These are phyloP conservation scores for Lotus japonicus DNA, from an alignment of 306 rosid species.

Conservation along the genomic window DNA sequence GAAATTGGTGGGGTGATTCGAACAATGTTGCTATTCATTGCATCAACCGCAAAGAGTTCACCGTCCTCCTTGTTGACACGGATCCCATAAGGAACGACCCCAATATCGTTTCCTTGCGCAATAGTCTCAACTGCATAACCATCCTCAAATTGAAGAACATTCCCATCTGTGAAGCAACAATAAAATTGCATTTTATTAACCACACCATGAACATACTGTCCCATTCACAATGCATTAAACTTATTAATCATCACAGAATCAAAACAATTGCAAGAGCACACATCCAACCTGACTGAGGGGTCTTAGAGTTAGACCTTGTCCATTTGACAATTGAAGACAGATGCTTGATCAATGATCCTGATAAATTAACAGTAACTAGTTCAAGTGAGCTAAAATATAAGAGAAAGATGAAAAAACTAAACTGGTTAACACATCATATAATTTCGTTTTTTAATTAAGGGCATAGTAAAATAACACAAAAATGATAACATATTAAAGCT, in stretches of 20 bases:
- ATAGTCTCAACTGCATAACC: conserved; percentile 97
- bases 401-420: not conserved
- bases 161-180: conserved; percentile 56
- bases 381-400: not conserved
- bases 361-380: conserved; percentile 20
- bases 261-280: not conserved
- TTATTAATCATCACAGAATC: not conserved
- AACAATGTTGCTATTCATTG: conserved; percentile 75
- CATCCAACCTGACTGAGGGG: conserved; percentile 60
- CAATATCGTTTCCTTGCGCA: conserved; percentile 78
- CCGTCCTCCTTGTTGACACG: conserved; percentile 83
- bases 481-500: not conserved
- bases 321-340: conserved; percentile 71
- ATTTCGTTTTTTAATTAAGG: too few species aligned
- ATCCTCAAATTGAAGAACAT: conserved; percentile 82
- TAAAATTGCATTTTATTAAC: not conserved
- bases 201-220: not conserved
- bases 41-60: conserved; percentile 86
- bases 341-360: conserved; percentile 82
- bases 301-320: conserved; percentile 74
- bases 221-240: not conserved
- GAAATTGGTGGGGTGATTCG: conserved; percentile 84
- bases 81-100: conserved; percentile 75
- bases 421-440: not conserved
- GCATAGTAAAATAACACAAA: not conserved